phyloP scores from a whole-genome alignment of 768 basidiomycete genomes.

The Mycena rebaudengoi region DNA sequence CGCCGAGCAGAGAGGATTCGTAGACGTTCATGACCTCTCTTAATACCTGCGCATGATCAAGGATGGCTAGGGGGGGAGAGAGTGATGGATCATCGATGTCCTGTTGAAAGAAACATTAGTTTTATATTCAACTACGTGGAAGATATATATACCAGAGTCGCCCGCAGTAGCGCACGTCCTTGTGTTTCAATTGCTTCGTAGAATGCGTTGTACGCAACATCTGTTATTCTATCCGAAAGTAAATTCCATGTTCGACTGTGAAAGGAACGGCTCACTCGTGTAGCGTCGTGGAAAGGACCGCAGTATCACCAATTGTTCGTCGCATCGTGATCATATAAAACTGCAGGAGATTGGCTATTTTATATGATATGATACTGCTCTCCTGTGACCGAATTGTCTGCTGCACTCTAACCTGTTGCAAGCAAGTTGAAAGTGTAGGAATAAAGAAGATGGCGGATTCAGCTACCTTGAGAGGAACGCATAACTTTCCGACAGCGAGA shows the following conservation, averaged over 20 bases:
- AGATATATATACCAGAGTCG: constrained; percentile 57
- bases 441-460: background rate
- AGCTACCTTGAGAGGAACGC: constrained; percentile 86
- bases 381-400: constrained; percentile 95
- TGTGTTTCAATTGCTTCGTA: constrained; percentile 89
- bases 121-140: background rate
- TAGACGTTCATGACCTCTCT: constrained; percentile 92
- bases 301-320: constrained; percentile 87
- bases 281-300: constrained; percentile 77
- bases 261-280: constrained; percentile 67
- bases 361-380: constrained; percentile 90
- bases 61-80: constrained; percentile 77
- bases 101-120: constrained; percentile 50
- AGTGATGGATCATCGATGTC: constrained; percentile 75
- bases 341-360: constrained; percentile 92
- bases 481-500: constrained; percentile 80
- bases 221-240: constrained; percentile 71
- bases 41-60: constrained; percentile 85
- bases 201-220: constrained; percentile 83
- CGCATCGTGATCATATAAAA: constrained; percentile 96
- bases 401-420: constrained; percentile 78
- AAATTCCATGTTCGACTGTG: background rate
- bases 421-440: background rate
- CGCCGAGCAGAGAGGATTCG: constrained; percentile 82
- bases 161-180: constrained; percentile 68